Evolutionary conservation across 1,284 basidiomycete genomes (phyloP), one percentile per base, ranked within the genome.

Genomic region (Cystobasidiaceae sp.): DNA sequence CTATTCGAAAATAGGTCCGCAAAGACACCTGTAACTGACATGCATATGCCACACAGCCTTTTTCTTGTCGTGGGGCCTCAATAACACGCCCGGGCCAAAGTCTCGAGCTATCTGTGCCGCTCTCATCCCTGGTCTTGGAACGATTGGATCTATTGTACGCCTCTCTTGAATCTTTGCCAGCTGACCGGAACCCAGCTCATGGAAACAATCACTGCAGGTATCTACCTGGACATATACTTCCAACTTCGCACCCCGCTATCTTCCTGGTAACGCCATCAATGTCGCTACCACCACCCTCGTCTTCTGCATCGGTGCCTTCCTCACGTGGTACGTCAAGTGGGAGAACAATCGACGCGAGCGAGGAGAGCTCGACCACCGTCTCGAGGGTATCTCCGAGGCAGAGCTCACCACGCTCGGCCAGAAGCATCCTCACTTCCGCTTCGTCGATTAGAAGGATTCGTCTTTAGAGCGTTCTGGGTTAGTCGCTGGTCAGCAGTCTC

Each of bases 311-410:
- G 63, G 66, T 9, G 39, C 67, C 30, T 23, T 46, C 23, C 17
- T 69, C 19, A 43, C 55, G 17, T 27, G 43, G 21, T 73, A 73
- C 67, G 51, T 46, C 33, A 50, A 48, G 23, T 69, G 66, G 66
- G 70, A 73, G 67, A 71, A 73, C 67, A 50, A 49, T 5, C 56
- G 67, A 45, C 65, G 70, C 39, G 69, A 66, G 7, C 46, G 46
- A 15, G 71, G 71, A 15, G 66, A 65, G 4, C 66, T 69, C 8
- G 71, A 73, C 45, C 46, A 68, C 51, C 65, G 66, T 27, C 57
- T 73, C 23, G 70, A 71, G 19, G 71, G 71, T 34, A 37, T 66
- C 37, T 39, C 67, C 11, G 58, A 62, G 41, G 45, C 69, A 37
- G 63, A 71, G 51, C 41, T 43, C 5, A 46, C 44, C 23, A 32